phyloP scores from a whole-genome alignment of 495 filamentous ascomycete species.

The Aspergillus saccharolyticus region DNA sequence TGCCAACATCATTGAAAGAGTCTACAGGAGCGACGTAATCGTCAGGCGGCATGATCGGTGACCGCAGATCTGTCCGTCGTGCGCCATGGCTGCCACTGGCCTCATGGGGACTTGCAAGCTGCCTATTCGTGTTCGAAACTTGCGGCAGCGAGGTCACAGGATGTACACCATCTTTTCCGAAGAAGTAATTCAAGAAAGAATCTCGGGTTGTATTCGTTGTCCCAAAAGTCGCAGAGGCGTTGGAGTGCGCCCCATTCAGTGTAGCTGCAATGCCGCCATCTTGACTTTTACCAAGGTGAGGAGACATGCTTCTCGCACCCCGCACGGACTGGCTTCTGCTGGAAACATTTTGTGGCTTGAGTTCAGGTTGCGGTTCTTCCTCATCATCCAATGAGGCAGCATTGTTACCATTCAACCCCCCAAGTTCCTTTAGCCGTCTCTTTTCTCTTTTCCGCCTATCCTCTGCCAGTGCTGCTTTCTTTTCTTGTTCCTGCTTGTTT shows the following conservation, averaged over 20 bases:
- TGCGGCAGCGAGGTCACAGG: conserved; percentile 28
- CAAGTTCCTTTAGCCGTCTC: conserved; percentile 73
- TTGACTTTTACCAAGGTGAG: conserved; percentile 59
- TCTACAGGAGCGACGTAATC: conserved; percentile 36
- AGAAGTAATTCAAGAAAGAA: conserved; percentile 97
- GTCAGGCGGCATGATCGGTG: conserved; percentile 34
- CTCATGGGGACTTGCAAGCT: conserved; percentile 69
- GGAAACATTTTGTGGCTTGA: conserved; percentile 47
- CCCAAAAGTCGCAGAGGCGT: conserved; percentile 58
- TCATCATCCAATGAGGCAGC: conserved; percentile 71
- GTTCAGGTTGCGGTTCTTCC: conserved; percentile 45
- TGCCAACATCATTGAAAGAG: conserved; percentile 47
- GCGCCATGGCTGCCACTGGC: conserved; percentile 80
- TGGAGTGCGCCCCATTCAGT: conserved; percentile 61
- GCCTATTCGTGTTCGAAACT: conserved; percentile 48
- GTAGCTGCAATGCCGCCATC: conserved; percentile 58
- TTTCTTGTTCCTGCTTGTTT: conserved; percentile 88
- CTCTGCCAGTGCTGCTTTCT: conserved; percentile 71
- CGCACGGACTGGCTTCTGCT: conserved; percentile 58
- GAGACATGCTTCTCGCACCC: conserved; percentile 70
- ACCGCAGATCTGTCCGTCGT: conserved; percentile 61
- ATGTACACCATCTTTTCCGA: conserved; percentile 80
- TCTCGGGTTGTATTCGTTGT: conserved; percentile 58
- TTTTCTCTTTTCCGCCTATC: conserved; percentile 80
- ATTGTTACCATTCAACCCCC: conserved; percentile 67